A percentile compares a stretch with the other conserved stretches of the same genome.
Evolutionary conservation across 139 green algal genomes (phyloP).

Genomic region (Diplosphaera chodatii): DNA sequence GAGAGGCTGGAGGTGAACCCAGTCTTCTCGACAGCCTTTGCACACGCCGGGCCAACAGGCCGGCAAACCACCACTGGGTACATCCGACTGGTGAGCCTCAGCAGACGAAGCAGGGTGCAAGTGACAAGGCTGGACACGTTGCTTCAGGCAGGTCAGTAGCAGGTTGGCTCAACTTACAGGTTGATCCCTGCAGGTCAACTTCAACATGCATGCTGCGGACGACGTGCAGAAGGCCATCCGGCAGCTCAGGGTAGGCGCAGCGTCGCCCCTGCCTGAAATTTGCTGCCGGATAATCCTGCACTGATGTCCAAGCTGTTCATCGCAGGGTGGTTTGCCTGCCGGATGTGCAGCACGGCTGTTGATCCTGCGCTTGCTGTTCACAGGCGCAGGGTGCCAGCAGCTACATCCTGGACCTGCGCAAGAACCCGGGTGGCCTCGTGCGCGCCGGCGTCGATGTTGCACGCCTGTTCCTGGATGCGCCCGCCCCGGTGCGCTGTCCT

Average conservation of each 20-base stretch:
- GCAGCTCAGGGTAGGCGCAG: conserved; percentile 54
- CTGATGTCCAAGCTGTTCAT: too few species aligned
- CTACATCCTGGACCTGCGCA: conserved; percentile 91
- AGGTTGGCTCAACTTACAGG: too few species aligned
- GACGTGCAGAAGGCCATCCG: conserved; percentile 70
- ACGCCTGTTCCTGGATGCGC: conserved; percentile 51
- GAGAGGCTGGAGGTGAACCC: conserved; percentile 74
- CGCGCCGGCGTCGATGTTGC: conserved; percentile 61
- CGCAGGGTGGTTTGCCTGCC: too few species aligned
- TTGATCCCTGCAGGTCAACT: too few species aligned
- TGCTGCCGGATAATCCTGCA: too few species aligned
- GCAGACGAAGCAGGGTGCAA: too few species aligned
- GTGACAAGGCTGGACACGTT: too few species aligned
- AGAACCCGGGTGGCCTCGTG: conserved; percentile 90
- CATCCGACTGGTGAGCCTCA: conserved; percentile 80
- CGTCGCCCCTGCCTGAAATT: too few species aligned
- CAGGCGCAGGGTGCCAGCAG: conserved; percentile 1
- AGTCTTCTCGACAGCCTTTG: conserved; percentile 56
- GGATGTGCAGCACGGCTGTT: too few species aligned
- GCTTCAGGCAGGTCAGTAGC: too few species aligned
- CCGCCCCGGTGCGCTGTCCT: background rate
- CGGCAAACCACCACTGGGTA: conserved; percentile 60
- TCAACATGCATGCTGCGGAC: conserved; percentile 65
- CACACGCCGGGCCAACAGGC: conserved; percentile 11
- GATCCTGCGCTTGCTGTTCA: too few species aligned